Conservation (phyloP, 495 filamentous ascomycete species). For the Aspergillus asperescens region DNA sequence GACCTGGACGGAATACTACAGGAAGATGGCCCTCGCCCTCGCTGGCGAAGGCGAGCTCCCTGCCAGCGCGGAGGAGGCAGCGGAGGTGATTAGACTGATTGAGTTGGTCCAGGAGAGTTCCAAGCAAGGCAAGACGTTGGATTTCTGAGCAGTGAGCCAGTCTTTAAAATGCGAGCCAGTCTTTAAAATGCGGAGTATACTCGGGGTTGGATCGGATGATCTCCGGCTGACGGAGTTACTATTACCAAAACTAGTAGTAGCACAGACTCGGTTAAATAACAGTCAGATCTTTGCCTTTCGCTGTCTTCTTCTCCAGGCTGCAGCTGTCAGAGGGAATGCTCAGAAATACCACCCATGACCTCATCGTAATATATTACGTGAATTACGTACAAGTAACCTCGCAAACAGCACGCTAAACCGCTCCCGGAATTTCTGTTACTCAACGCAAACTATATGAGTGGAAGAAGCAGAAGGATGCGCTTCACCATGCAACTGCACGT, state of each 20-base stretch:
- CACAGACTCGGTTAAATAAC: neutral
- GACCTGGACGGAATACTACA: constrained; percentile 72
- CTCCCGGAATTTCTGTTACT: constrained; percentile 38
- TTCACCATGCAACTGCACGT: neutral
- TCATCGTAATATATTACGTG: constrained; percentile 13
- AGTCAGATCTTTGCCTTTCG: neutral
- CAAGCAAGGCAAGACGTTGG: constrained; percentile 55
- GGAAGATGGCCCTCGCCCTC: constrained; percentile 61
- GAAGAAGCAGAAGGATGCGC: constrained; percentile 15
- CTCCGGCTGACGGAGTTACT: too few species aligned
- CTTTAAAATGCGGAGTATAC: neutral
- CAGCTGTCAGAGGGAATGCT: neutral
- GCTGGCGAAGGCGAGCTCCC: constrained; percentile 58
- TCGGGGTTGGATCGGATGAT: neutral
- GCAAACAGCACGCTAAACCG: constrained; percentile 19
- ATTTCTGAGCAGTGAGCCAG: constrained; percentile 33
- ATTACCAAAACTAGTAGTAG: neutral
- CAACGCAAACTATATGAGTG: constrained; percentile 36
- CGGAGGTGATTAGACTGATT: constrained; percentile 67
- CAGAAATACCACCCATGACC: constrained; percentile 2
- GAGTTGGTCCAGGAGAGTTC: constrained; percentile 69
- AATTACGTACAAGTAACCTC: constrained; percentile 11
- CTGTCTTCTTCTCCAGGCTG: neutral
- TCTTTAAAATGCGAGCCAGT: too few species aligned
- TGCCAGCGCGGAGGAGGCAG: constrained; percentile 65